Conservation (phyloP, 768 basidiomycete species). For the Russula griseocarnosa region DNA sequence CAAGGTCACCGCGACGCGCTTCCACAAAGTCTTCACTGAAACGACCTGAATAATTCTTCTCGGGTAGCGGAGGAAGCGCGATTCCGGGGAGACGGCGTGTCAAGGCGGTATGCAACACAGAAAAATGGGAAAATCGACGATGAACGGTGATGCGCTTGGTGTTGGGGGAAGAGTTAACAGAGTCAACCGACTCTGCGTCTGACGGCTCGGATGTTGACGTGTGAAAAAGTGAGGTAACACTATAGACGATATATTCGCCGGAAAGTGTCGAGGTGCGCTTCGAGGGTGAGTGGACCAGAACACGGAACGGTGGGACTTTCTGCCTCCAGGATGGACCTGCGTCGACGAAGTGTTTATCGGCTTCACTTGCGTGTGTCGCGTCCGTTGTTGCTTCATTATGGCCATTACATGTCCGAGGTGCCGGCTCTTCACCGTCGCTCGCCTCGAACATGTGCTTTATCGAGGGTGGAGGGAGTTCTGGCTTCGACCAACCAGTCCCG, state of each 20-base stretch:
- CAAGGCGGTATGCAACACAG: constrained; percentile 68
- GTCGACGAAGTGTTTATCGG: constrained; percentile 69
- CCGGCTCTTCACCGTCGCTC: constrained; percentile 38
- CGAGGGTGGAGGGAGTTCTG: constrained; percentile 27
- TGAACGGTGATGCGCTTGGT: constrained; percentile 66
- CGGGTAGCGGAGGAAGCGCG: constrained; percentile 75
- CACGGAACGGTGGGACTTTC: constrained; percentile 66
- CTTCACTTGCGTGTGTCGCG: constrained; percentile 38
- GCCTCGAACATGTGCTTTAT: constrained; percentile 29
- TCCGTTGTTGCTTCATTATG: constrained; percentile 16
- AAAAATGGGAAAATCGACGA: constrained; percentile 82
- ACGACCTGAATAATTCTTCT: constrained; percentile 78
- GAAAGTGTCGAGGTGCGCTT: constrained; percentile 64
- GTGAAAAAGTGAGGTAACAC: constrained; percentile 69
- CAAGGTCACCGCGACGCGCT: constrained; percentile 73
- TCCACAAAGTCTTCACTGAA: constrained; percentile 82
- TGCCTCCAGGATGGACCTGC: constrained; percentile 67
- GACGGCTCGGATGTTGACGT: constrained; percentile 31
- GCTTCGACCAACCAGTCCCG: constrained; percentile 42
- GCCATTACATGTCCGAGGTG: constrained; percentile 37
- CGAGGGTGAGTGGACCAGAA: constrained; percentile 77
- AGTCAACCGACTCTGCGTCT: constrained; percentile 29
- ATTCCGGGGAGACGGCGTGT: constrained; percentile 67
- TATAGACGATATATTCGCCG: constrained; percentile 72
- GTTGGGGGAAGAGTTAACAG: constrained; percentile 33